A percentile compares a stretch with the other conserved stretches of the same genome.
Evolutionary conservation across 2,329 filamentous ascomycete species (phyloP).

Genomic region (Cryphonectria radicalis): DNA sequence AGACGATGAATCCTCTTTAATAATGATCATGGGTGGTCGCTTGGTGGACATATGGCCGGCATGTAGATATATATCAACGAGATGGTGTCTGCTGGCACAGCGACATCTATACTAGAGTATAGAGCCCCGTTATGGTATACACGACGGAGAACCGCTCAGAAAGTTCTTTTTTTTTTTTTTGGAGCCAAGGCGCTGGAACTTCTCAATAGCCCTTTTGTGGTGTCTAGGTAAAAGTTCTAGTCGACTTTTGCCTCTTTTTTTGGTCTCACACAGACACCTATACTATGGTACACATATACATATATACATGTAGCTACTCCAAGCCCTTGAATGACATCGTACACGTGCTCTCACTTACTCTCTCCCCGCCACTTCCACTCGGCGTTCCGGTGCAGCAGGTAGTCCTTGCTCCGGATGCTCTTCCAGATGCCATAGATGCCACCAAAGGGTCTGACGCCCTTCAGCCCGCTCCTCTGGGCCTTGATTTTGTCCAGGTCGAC

Average conservation of each 20-base stretch:
- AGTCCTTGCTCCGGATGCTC: conserved; percentile 61
- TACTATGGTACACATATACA: background rate
- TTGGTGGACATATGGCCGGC: conserved; percentile 23
- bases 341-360: conserved; percentile 12
- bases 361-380: conserved; percentile 56
- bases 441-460: conserved; percentile 58
- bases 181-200: background rate
- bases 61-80: conserved; percentile 36
- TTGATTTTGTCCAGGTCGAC: conserved; percentile 44
- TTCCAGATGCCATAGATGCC: conserved; percentile 64
- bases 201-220: background rate
- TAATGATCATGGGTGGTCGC: conserved; percentile 26
- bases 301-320: background rate
- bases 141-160: conserved; percentile 9
- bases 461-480: conserved; percentile 47
- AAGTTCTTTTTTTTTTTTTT: background rate
- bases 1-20: conserved; percentile 18
- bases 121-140: conserved; percentile 23
- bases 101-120: conserved; percentile 26
- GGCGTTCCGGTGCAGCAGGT: conserved; percentile 56
- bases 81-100: conserved; percentile 39
- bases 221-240: background rate
- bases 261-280: background rate
- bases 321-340: background rate
- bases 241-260: background rate